These are phyloP conservation scores for Bremia lactucae DNA, from an alignment of 352 stramenopile species.

Conservation along the genomic window DNA sequence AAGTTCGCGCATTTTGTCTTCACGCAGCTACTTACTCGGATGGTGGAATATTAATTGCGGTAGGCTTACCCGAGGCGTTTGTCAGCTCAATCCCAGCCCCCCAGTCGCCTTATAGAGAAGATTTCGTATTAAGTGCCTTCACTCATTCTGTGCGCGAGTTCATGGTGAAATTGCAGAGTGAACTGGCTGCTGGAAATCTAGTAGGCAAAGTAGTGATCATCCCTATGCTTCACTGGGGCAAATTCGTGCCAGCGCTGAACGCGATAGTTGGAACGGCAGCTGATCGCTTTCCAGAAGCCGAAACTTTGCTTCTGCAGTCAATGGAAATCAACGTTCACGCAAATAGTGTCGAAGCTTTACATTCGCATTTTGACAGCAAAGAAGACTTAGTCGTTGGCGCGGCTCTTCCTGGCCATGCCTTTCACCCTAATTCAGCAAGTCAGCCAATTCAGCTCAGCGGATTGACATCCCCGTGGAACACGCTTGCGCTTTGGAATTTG, in stretches of 20 bases:
- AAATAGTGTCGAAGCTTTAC: slow-evolving; percentile 44
- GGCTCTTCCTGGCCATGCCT: slow-evolving; percentile 73
- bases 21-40: slow-evolving; percentile 40
- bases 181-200: slow-evolving; percentile 8
- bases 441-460: slow-evolving; percentile 67
- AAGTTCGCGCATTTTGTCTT: slow-evolving; percentile 39
- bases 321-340: slow-evolving; percentile 78
- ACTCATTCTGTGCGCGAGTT: slow-evolving; percentile 31
- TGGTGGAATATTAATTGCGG: slow-evolving; percentile 40
- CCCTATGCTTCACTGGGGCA: slow-evolving; percentile 89
- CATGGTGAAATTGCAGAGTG: slow-evolving; percentile 22
- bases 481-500: slow-evolving; percentile 90
- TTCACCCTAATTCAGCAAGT: slow-evolving; percentile 13
- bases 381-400: slow-evolving; percentile 86
- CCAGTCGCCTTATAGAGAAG: slow-evolving; percentile 2
- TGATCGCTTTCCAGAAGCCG: slow-evolving; percentile 34
- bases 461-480: slow-evolving; percentile 93
- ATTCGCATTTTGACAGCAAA: slow-evolving; percentile 51
- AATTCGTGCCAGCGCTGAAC: slow-evolving; percentile 93
- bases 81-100: slow-evolving; percentile 2
- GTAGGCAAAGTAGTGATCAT: slow-evolving; percentile 52
- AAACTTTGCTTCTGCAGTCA: slow-evolving; percentile 83
- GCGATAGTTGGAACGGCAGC: slow-evolving; percentile 75
- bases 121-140: slow-evolving; percentile 19
- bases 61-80: slow-evolving; percentile 24